phyloP scores from a whole-genome alignment of 1,284 basidiomycete genomes.

The Hemileia vastatrix region DNA sequence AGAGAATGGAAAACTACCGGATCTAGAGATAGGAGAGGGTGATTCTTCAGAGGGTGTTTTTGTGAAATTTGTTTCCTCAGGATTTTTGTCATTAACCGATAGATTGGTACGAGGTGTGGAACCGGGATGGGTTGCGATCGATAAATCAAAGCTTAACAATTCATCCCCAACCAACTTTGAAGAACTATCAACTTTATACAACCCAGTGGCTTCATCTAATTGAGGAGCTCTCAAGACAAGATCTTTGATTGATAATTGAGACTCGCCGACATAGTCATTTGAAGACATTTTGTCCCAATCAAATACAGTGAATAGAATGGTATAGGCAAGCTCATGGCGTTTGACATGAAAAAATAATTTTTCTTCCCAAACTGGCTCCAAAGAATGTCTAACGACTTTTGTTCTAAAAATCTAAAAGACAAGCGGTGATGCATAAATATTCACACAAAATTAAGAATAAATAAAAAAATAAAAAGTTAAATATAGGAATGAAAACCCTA shows the following conservation, averaged over 20 bases:
- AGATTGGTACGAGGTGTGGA: too few species aligned
- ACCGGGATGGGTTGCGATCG: neutral
- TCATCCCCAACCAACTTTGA: conserved; percentile 48
- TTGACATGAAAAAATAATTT: conserved; percentile 92
- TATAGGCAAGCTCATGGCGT: conserved; percentile 60
- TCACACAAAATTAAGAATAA: neutral
- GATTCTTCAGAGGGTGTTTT: neutral
- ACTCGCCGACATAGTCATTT: conserved; percentile 50
- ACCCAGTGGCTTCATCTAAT: conserved; percentile 57
- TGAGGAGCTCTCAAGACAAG: conserved; percentile 64
- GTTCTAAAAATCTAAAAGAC: conserved; percentile 16
- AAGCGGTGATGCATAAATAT: neutral
- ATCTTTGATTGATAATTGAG: conserved; percentile 50
- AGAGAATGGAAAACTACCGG: neutral
- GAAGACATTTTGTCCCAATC: conserved; percentile 80
- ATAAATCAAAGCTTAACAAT: conserved; percentile 47
- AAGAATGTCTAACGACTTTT: conserved; percentile 46
- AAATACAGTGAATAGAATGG: conserved; percentile 65
- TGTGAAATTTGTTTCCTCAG: too few species aligned
- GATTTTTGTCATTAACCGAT: too few species aligned
- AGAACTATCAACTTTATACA: conserved; percentile 57
- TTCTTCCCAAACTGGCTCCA: conserved; percentile 89
- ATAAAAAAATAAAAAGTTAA: neutral
- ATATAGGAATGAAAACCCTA: neutral
- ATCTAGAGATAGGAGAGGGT: neutral